Evolutionary conservation across 768 basidiomycete genomes (phyloP).

Genomic region (Podaxis pistillaris): DNA sequence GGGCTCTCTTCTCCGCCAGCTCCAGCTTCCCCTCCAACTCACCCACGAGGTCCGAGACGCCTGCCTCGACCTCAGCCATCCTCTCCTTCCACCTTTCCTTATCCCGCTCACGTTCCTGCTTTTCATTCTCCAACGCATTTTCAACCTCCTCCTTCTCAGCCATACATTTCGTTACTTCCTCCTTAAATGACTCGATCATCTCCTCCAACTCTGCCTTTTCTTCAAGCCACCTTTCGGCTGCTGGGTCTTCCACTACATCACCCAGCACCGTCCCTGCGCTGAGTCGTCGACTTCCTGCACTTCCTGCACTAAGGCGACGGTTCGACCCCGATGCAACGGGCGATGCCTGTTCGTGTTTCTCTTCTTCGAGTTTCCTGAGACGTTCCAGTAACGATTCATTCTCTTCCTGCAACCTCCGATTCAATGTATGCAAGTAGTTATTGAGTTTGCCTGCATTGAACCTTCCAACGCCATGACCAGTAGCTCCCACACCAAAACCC

Average conservation of each 20-base stretch:
- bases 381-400: slow-evolving; percentile 65
- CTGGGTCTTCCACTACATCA: slow-evolving; percentile 60
- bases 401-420: slow-evolving; percentile 81
- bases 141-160: slow-evolving; percentile 46
- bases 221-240: slow-evolving; percentile 67
- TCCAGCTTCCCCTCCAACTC: slow-evolving; percentile 58
- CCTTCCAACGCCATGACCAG: slow-evolving; percentile 63
- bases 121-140: slow-evolving; percentile 52
- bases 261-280: slow-evolving; percentile 57
- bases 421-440: slow-evolving; percentile 81
- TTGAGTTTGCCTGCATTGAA: slow-evolving; percentile 89
- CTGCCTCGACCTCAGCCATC: slow-evolving; percentile 69
- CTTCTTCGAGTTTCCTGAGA: slow-evolving; percentile 54
- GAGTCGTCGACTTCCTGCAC: slow-evolving; percentile 42
- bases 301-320: slow-evolving; percentile 37
- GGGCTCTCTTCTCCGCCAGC: slow-evolving; percentile 47
- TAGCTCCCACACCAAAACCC: slow-evolving; percentile 57
- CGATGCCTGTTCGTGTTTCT: slow-evolving; percentile 28
- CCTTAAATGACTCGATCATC: slow-evolving; percentile 47
- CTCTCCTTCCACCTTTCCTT: slow-evolving; percentile 70
- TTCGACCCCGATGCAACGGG: slow-evolving; percentile 27
- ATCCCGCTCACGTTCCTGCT: slow-evolving; percentile 56
- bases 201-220: slow-evolving; percentile 63
- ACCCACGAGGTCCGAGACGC: slow-evolving; percentile 64
- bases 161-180: slow-evolving; percentile 43